Conservation (phyloP, 179 eudicot genomes). For the Beta macrorhiza region DNA sequence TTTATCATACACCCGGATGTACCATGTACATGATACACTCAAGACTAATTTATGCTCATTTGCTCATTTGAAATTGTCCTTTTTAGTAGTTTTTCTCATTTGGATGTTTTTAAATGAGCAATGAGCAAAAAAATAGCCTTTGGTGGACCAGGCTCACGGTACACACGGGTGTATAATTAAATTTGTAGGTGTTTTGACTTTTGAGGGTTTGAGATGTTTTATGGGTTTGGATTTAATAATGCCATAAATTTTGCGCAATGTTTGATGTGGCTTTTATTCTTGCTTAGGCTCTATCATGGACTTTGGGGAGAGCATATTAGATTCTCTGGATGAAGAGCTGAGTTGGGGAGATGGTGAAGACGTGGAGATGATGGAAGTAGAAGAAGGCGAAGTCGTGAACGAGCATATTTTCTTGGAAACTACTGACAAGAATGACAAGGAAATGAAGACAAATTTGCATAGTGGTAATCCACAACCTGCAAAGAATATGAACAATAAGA, state of each 20-base stretch:
- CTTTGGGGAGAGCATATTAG: constrained; percentile 51
- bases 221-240: neutral
- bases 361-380: constrained; percentile 78
- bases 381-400: constrained; percentile 77
- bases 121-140: too few species aligned
- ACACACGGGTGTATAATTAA: too few species aligned
- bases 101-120: too few species aligned
- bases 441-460: constrained; percentile 30
- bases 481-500: constrained; percentile 43
- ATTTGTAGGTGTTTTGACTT: too few species aligned
- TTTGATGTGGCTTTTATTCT: neutral
- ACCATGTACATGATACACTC: too few species aligned
- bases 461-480: constrained; percentile 30
- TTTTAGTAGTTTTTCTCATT: too few species aligned
- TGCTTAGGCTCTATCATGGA: constrained; percentile 50
- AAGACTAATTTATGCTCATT: too few species aligned
- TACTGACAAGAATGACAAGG: constrained; percentile 25
- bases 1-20: too few species aligned
- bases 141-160: too few species aligned
- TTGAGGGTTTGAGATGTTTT: neutral
- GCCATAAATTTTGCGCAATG: neutral
- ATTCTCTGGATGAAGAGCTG: constrained; percentile 50
- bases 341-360: constrained; percentile 53
- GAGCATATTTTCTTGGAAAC: constrained; percentile 28
- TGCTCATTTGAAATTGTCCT: too few species aligned